These are phyloP conservation scores for Yamadazyma akitaensis DNA, from an alignment of 805 yeast genomes.

Conservation along the genomic window DNA sequence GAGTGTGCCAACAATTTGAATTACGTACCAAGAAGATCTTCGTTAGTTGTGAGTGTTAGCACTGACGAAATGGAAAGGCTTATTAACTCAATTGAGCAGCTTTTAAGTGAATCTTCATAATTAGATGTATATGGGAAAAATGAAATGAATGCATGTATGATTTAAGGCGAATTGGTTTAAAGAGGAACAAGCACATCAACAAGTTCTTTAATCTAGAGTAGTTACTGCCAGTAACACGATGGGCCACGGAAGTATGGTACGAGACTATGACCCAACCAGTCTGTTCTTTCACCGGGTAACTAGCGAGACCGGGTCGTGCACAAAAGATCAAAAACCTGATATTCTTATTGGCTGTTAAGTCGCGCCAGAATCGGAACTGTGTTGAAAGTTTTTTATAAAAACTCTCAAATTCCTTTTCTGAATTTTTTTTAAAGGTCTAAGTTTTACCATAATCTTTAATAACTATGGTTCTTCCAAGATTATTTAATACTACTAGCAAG, in stretches of 20 bases:
- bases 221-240: not conserved
- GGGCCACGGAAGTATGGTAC: too few species aligned
- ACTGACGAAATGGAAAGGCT: conserved; percentile 10
- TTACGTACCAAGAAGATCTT: conserved; percentile 4
- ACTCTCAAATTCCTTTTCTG: conserved; percentile 9
- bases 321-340: not conserved
- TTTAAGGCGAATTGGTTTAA: not conserved
- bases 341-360: conserved; percentile 13
- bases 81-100: not conserved
- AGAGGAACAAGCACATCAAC: too few species aligned
- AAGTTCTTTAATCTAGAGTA: too few species aligned
- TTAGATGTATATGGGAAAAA: not conserved
- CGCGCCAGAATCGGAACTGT: conserved; percentile 13
- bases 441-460: conserved; percentile 5
- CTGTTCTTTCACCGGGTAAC: conserved; percentile 10
- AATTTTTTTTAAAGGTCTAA: conserved; percentile 8
- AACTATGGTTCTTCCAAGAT: conserved; percentile 55
- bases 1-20: conserved; percentile 18
- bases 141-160: not conserved
- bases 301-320: conserved; percentile 6
- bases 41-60: conserved; percentile 7
- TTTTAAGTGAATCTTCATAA: not conserved
- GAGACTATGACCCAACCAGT: not conserved
- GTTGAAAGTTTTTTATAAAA: conserved; percentile 11
- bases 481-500: conserved; percentile 57